These are phyloP conservation scores for Botrytis cinerea DNA, from an alignment of 2,329 filamentous ascomycete species.

Conservation along the genomic window DNA sequence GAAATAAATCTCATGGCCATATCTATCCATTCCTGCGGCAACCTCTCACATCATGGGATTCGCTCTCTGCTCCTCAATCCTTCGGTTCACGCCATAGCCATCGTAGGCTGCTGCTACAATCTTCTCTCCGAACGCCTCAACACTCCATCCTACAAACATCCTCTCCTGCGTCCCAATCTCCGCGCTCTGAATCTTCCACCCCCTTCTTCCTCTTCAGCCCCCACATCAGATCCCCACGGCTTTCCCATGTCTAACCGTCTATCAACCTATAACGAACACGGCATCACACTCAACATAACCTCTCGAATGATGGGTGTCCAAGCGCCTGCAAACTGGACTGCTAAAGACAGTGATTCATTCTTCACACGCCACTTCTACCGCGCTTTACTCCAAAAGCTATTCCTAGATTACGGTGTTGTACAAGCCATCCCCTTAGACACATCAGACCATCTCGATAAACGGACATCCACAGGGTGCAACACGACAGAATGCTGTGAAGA, in stretches of 20 bases:
- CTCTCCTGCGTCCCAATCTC: slow-evolving; percentile 69
- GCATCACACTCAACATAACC: slow-evolving; percentile 89
- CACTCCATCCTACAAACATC: slow-evolving; percentile 82
- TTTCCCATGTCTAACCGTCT: slow-evolving; percentile 87
- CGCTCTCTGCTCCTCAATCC: slow-evolving; percentile 83
- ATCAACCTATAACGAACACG: slow-evolving; percentile 55
- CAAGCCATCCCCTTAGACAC: neutral
- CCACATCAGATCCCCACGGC: slow-evolving; percentile 68
- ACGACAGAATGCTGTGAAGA: neutral
- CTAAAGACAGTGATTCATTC: slow-evolving; percentile 77
- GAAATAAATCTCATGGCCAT: slow-evolving; percentile 71
- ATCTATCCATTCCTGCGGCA: slow-evolving; percentile 95
- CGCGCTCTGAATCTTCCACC: slow-evolving; percentile 67
- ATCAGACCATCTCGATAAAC: neutral
- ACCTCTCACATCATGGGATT: slow-evolving; percentile 93
- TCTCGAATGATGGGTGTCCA: slow-evolving; percentile 98
- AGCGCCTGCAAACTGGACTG: slow-evolving; percentile 89
- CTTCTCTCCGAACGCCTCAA: slow-evolving; percentile 87
- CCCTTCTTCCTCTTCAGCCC: slow-evolving; percentile 64
- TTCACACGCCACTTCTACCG: slow-evolving; percentile 94
- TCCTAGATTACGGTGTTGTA: slow-evolving; percentile 81
- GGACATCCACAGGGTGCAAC: neutral
- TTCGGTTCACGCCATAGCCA: slow-evolving; percentile 83
- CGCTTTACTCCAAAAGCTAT: slow-evolving; percentile 86
- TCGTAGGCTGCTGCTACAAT: slow-evolving; percentile 98